Base-by-base conservation (phyloP, 83 land plant species). In the Picea abies region DNA sequence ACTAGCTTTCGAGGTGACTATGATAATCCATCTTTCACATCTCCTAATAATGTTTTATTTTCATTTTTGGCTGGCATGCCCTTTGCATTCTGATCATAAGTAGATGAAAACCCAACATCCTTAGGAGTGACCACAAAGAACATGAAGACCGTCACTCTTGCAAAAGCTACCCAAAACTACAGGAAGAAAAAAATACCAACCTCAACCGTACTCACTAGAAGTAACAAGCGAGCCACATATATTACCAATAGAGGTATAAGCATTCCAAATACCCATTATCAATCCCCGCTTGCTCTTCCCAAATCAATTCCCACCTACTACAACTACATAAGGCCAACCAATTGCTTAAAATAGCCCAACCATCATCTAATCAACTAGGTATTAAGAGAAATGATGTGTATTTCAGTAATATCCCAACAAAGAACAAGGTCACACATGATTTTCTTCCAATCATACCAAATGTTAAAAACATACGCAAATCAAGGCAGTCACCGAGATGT, bases 221-320 rank as follows among this genome's bases (percentile, higher is more conserved):
- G 96, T 94, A 11, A 96, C 29, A 4, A 96, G 76, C 0, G 98
- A 96, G 2, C 98, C 98, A 52, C 56, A 52, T 52, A 52, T 52
- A 52, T 52, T 52, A 52, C 56, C 56, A 10, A 52, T 11, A 52
- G 97, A 94, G 1, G 97, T 89, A 80, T 96, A 89, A 0, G 98
- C 92, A 84, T 87, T 94, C 98, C 98, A 94, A 3, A 94, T 83
- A 4, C 98, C 98, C 98, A 94, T 94, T 2, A 96, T 89, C 58
- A 94, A 80, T 17, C 97, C 98, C 62, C 97, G 84, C 82, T 88
- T 88, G 4, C 82, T 64, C 69, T 90, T 91, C 60, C 92, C 95
- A 82, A 94, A 94, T 95, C 98, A 94, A 62, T 92, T 94, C 44
- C 90, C 95, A 15, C 94, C 93, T 9, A 96, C 80, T 11, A 97